Evolutionary conservation across 2,329 filamentous ascomycete genomes (phyloP).

Genomic region (Xylaria sp.): DNA sequence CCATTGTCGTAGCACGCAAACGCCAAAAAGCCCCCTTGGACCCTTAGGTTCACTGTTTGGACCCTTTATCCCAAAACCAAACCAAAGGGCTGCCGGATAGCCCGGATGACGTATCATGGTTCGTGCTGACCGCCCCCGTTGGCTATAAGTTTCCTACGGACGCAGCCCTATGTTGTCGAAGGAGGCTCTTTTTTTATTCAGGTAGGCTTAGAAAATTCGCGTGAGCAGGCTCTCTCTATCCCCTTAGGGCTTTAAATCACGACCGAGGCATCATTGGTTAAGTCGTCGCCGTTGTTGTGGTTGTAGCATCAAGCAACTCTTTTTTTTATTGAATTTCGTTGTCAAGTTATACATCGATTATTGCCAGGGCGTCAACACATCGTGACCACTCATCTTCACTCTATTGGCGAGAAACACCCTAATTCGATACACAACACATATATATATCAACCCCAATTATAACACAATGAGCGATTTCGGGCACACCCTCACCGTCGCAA

Average conservation of each 20-base stretch:
- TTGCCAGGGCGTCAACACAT: not conserved
- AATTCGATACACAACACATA: not conserved
- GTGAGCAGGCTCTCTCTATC: slow-evolving; percentile 16
- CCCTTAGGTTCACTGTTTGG: not conserved
- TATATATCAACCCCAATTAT: not conserved
- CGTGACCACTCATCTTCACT: not conserved
- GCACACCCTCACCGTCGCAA: slow-evolving; percentile 21
- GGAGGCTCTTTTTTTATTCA: not conserved
- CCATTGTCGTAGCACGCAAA: not conserved
- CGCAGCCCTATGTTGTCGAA: not conserved
- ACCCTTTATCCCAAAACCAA: slow-evolving; percentile 12
- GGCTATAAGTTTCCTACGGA: slow-evolving; percentile 15
- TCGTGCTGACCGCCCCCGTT: not conserved
- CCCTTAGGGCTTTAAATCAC: not conserved
- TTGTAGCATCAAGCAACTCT: not conserved
- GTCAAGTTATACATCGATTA: not conserved
- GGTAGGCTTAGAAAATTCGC: not conserved
- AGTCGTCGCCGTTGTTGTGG: not conserved
- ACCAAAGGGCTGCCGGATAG: slow-evolving; percentile 6
- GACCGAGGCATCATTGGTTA: not conserved
- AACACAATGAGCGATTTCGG: slow-evolving; percentile 21
- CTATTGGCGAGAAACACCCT: not conserved
- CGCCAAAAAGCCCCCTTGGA: not conserved
- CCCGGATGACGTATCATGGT: slow-evolving; percentile 19
- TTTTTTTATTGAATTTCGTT: too few relatives aligned